Percentiles rank a stretch among this genome's conserved stretches.
phyloP scores from a whole-genome alignment of 2,329 filamentous ascomycete genomes.

The Oidium heveae region DNA sequence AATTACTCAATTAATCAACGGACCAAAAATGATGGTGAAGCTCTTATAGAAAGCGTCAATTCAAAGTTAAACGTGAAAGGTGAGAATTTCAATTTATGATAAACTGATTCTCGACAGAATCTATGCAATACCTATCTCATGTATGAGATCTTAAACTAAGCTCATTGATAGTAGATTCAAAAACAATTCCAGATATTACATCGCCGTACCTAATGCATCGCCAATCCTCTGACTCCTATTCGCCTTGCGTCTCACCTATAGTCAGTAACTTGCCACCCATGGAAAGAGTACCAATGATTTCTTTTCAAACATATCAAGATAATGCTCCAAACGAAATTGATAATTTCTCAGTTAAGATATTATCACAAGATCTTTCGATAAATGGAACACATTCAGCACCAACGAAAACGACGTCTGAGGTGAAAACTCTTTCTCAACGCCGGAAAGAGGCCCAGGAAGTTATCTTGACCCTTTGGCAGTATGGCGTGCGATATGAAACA shows the following conservation, averaged over 20 bases:
- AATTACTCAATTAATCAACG: no score
- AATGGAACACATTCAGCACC: not conserved
- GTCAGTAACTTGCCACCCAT: not conserved
- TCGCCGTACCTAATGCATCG: not conserved
- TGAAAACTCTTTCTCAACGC: constrained; percentile 8
- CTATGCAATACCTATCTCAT: no score
- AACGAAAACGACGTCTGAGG: not conserved
- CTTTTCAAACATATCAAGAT: not conserved
- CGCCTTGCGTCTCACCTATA: constrained; percentile 5
- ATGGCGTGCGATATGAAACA: constrained; percentile 49
- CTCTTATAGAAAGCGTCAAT: no score
- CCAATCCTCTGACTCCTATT: constrained; percentile 10
- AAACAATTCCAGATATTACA: no score
- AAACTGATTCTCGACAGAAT: no score
- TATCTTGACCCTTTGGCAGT: constrained; percentile 34
- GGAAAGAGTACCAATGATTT: not conserved
- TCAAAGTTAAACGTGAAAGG: no score
- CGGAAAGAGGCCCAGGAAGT: constrained; percentile 36
- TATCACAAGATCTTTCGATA: not conserved
- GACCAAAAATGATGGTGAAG: no score
- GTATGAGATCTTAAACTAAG: no score
- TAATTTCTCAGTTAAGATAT: not conserved
- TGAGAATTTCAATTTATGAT: no score
- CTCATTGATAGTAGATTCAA: no score
- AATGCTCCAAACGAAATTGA: not conserved